These are phyloP conservation scores for Tremellales sp. DNA, from an alignment of 1,284 basidiomycete species.

Conservation along the genomic window DNA sequence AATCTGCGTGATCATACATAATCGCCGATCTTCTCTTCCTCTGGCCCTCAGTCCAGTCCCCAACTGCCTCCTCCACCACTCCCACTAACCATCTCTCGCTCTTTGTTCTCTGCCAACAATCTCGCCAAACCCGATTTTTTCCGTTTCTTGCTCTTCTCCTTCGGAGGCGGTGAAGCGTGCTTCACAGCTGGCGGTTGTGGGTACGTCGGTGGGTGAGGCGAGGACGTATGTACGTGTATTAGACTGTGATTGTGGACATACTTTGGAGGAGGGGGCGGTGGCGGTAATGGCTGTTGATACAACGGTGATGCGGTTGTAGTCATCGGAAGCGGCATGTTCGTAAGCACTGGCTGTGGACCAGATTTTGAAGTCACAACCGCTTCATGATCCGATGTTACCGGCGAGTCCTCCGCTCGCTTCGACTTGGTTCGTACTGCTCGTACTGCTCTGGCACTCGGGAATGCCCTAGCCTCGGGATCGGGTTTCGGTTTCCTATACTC, in stretches of 20 bases:
- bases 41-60: slow-evolving; percentile 15
- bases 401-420: too few relatives aligned
- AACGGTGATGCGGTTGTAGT: too few relatives aligned
- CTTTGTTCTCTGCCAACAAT: slow-evolving; percentile 44
- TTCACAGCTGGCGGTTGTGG: slow-evolving; percentile 24
- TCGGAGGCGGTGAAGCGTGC: slow-evolving; percentile 4
- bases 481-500: slow-evolving; percentile 12
- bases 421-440: not conserved
- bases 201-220: slow-evolving; percentile 39
- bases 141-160: slow-evolving; percentile 27
- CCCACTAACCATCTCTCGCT: slow-evolving; percentile 21
- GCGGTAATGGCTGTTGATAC: not conserved
- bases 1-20: too few relatives aligned
- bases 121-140: slow-evolving; percentile 44
- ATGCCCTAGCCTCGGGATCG: slow-evolving; percentile 5
- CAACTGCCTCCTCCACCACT: slow-evolving; percentile 32
- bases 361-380: too few relatives aligned
- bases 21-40: too few relatives aligned
- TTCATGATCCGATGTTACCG: too few relatives aligned
- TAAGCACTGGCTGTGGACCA: too few relatives aligned
- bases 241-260: slow-evolving; percentile 17
- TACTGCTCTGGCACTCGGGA: slow-evolving; percentile 3
- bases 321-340: too few relatives aligned
- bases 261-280: slow-evolving; percentile 15
- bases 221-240: slow-evolving; percentile 29